These are phyloP conservation scores for Entomortierella beljakovae DNA, from an alignment of 192 early-diverging fungal genomes.

Conservation along the genomic window DNA sequence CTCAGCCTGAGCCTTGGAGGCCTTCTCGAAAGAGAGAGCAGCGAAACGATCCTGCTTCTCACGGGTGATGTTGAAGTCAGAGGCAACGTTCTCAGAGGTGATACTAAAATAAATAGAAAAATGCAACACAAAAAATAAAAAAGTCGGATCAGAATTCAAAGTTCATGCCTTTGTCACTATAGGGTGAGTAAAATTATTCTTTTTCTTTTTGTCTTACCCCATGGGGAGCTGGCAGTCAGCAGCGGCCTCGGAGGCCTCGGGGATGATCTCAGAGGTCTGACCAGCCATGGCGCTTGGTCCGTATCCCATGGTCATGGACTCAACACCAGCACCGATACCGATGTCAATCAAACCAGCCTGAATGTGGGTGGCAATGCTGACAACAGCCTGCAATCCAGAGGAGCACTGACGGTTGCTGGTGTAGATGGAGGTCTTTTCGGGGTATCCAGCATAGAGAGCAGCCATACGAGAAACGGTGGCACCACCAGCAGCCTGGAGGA, in stretches of 20 bases:
- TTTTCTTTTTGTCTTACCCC: constrained; percentile 59
- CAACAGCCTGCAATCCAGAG: constrained; percentile 89
- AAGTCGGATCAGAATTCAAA: background rate
- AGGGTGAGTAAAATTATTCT: constrained; percentile 3
- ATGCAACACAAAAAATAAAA: constrained; percentile 6
- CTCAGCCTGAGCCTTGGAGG: constrained; percentile 87
- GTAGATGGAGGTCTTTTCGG: constrained; percentile 79
- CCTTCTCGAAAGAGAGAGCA: constrained; percentile 85
- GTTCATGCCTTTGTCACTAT: constrained; percentile 5
- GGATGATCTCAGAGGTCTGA: constrained; percentile 81
- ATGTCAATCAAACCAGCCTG: constrained; percentile 88
- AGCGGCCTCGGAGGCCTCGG: constrained; percentile 70
- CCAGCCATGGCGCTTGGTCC: constrained; percentile 81
- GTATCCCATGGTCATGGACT: constrained; percentile 93
- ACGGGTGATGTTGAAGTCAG: constrained; percentile 87
- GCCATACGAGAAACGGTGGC: constrained; percentile 92
- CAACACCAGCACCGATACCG: constrained; percentile 93
- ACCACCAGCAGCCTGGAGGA: constrained; percentile 89
- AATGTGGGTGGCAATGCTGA: constrained; percentile 86
- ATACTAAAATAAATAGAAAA: constrained; percentile 51
- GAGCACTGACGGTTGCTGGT: constrained; percentile 98
- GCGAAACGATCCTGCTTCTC: constrained; percentile 93
- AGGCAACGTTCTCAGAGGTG: constrained; percentile 97
- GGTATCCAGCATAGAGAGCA: constrained; percentile 89
- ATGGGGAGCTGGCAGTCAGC: constrained; percentile 91